These are phyloP conservation scores for Arthrobotrys sphaeroides DNA, from an alignment of 2,329 filamentous ascomycete species.

Conservation along the genomic window DNA sequence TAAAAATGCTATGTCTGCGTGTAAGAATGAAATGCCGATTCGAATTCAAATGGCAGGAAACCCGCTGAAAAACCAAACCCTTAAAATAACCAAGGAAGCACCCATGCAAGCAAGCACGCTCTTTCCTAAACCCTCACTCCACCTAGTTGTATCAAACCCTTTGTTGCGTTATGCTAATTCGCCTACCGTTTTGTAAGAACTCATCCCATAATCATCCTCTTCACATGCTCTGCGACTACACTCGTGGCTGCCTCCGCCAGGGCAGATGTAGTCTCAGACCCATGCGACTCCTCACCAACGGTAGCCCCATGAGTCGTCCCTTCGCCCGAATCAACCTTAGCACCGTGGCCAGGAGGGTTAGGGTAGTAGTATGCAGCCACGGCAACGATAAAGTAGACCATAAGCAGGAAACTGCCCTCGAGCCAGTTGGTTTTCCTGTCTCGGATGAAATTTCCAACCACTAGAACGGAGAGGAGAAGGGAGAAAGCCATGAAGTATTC, in stretches of 20 bases:
- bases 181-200: neutral
- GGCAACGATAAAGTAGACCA: conserved; percentile 59
- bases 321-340: conserved; percentile 20
- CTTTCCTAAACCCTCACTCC: too few relatives aligned
- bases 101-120: too few relatives aligned
- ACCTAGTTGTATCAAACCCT: neutral
- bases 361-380: conserved; percentile 44
- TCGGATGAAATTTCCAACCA: conserved; percentile 85
- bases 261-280: conserved; percentile 10
- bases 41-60: neutral
- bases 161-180: too few relatives aligned
- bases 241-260: conserved; percentile 27
- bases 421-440: conserved; percentile 92
- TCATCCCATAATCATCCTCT: conserved; percentile 44
- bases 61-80: neutral
- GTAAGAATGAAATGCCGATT: neutral
- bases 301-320: neutral
- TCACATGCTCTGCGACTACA: conserved; percentile 21
- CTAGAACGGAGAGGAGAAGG: conserved; percentile 82
- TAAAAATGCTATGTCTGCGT: neutral
- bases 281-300: conserved; percentile 3
- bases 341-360: conserved; percentile 21
- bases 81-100: too few relatives aligned
- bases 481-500: conserved; percentile 88
- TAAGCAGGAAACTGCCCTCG: conserved; percentile 81